These are phyloP conservation scores for Aspergillus conjunctus DNA, from an alignment of 495 filamentous ascomycete genomes.

Conservation along the genomic window DNA sequence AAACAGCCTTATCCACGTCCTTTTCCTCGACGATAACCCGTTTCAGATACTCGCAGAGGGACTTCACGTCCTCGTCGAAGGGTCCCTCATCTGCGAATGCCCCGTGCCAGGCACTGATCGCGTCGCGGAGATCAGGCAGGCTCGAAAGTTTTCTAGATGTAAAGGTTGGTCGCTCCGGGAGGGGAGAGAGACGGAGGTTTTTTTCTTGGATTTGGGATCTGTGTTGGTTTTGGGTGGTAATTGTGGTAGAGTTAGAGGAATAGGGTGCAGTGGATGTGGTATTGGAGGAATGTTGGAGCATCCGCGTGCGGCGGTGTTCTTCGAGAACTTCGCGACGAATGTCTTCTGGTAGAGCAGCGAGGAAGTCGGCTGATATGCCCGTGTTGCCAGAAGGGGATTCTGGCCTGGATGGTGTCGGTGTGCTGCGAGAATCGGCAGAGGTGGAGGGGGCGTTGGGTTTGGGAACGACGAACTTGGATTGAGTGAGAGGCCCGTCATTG, in stretches of 20 bases:
- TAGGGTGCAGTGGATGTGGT: conserved; percentile 22
- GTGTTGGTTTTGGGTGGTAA: neutral
- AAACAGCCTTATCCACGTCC: conserved; percentile 73
- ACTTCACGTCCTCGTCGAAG: conserved; percentile 72
- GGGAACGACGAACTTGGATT: conserved; percentile 64
- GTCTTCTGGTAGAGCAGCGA: conserved; percentile 80
- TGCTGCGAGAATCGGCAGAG: neutral
- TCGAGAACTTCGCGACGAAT: conserved; percentile 75
- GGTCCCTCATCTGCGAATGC: conserved; percentile 70
- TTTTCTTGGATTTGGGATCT: conserved; percentile 36
- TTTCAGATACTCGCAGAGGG: conserved; percentile 66
- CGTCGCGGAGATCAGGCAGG: conserved; percentile 59
- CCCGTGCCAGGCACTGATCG: conserved; percentile 66
- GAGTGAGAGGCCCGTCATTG: conserved; percentile 54
- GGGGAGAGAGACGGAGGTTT: conserved; percentile 51
- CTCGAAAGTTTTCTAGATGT: conserved; percentile 60
- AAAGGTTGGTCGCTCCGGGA: conserved; percentile 61
- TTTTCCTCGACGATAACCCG: conserved; percentile 71
- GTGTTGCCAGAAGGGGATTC: conserved; percentile 10
- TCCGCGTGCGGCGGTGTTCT: conserved; percentile 63
- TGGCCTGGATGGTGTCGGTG: conserved; percentile 6
- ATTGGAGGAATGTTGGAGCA: conserved; percentile 47
- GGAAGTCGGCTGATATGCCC: conserved; percentile 65
- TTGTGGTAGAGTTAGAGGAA: neutral
- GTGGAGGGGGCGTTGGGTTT: conserved; percentile 24